Evolutionary conservation across 1,284 basidiomycete species (phyloP).

Genomic region (Ganoderma boninense): DNA sequence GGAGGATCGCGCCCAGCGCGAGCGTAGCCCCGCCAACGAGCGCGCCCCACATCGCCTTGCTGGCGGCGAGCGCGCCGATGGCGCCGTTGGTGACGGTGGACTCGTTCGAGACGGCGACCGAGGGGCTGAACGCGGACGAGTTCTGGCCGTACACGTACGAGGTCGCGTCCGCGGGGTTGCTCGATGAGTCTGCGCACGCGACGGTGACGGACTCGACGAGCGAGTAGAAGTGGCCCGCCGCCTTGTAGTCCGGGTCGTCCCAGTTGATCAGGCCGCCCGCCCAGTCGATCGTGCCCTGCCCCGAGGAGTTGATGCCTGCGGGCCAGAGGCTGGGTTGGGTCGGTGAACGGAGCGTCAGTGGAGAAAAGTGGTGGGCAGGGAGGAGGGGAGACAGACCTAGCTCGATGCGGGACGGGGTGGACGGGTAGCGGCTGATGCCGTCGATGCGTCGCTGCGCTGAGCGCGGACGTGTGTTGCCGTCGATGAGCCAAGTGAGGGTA

Average conservation of each 20-base stretch:
- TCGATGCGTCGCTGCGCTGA: constrained; percentile 60
- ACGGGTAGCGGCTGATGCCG: constrained; percentile 70
- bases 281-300: constrained; percentile 80
- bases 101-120: constrained; percentile 61
- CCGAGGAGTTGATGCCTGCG: constrained; percentile 67
- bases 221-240: constrained; percentile 52
- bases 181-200: constrained; percentile 61
- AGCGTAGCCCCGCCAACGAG: constrained; percentile 22
- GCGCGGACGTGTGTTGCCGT: constrained; percentile 77
- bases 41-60: constrained; percentile 23
- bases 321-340: constrained; percentile 71
- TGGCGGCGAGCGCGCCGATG: constrained; percentile 14
- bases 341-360: constrained; percentile 14
- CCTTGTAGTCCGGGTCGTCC: constrained; percentile 74
- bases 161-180: constrained; percentile 53
- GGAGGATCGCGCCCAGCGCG: constrained; percentile 31
- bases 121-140: constrained; percentile 56
- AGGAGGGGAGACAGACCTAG: constrained; percentile 57
- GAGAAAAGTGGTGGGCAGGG: background rate
- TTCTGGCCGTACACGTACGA: constrained; percentile 72
- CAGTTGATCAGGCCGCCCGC: constrained; percentile 83
- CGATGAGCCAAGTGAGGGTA: constrained; percentile 70
- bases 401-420: constrained; percentile 81
- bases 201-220: constrained; percentile 51
- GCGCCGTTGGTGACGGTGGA: constrained; percentile 48